phyloP scores from a whole-genome alignment of 352 stramenopile species.

The Paralagenidium karlingii region DNA sequence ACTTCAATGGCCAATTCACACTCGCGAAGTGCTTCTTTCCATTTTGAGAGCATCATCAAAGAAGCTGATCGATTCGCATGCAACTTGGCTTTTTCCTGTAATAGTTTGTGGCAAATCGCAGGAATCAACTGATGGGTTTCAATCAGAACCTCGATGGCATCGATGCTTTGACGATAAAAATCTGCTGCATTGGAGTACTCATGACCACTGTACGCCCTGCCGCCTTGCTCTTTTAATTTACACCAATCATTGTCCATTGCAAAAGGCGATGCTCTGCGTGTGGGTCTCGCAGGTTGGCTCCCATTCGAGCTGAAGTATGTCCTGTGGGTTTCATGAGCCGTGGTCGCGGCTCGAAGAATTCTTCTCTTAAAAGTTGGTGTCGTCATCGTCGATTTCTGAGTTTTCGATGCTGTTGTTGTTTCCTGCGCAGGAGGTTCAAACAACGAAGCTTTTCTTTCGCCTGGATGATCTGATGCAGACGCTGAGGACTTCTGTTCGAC shows the following conservation, averaged over 20 bases:
- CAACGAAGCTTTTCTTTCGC: no score
- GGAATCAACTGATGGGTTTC: constrained; percentile 8
- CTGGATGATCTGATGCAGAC: no score
- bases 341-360: no score
- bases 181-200: constrained; percentile 42
- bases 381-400: no score
- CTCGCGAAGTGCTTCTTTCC: constrained; percentile 57
- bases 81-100: constrained; percentile 69
- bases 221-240: constrained; percentile 47
- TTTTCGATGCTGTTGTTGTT: no score
- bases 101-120: constrained; percentile 18
- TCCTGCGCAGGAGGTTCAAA: no score
- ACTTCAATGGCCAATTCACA: constrained; percentile 42
- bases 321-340: no score
- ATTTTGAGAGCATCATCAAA: constrained; percentile 68
- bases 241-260: constrained; percentile 28
- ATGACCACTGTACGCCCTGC: constrained; percentile 20
- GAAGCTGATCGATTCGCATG: constrained; percentile 67
- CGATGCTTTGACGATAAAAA: constrained; percentile 38
- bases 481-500: no score
- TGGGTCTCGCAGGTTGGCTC: no score
- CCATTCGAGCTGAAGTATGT: no score
- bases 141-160: constrained; percentile 27
- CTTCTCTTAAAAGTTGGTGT: no score
- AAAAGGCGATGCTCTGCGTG: no score